Evolutionary conservation across 129 eudicot genomes (phyloP).

Genomic region (Tanacetum coccineum): DNA sequence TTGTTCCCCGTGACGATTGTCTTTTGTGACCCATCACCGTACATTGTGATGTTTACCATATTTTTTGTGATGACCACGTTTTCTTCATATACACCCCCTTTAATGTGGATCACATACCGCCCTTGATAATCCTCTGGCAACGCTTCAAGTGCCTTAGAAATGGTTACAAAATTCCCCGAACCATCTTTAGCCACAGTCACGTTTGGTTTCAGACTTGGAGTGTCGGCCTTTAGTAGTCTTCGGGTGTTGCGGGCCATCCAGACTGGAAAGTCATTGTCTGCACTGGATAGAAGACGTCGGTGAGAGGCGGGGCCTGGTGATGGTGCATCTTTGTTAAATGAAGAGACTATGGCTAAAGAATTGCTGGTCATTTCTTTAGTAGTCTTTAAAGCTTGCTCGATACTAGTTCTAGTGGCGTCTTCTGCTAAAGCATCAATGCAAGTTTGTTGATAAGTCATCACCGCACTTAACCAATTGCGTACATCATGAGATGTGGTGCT

Average conservation of each 20-base stretch:
- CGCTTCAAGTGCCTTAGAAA: slow-evolving; percentile 45
- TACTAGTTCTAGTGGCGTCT: slow-evolving; percentile 32
- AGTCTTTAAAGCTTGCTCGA: slow-evolving; percentile 36
- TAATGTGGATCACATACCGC: slow-evolving; percentile 53
- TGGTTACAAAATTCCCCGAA: slow-evolving; percentile 49
- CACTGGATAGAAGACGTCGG: slow-evolving; percentile 35
- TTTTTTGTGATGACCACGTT: slow-evolving; percentile 50
- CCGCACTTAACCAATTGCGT: slow-evolving; percentile 68
- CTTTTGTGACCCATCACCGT: slow-evolving; percentile 81
- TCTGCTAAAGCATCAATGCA: slow-evolving; percentile 72
- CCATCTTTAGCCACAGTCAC: slow-evolving; percentile 70
- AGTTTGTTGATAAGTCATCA: slow-evolving; percentile 63
- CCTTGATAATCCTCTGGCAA: slow-evolving; percentile 44
- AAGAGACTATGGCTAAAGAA: slow-evolving; percentile 56
- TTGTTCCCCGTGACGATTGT: slow-evolving; percentile 66
- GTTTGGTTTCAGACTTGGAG: slow-evolving; percentile 33
- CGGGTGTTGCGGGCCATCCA: slow-evolving; percentile 45
- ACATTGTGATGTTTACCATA: slow-evolving; percentile 67
- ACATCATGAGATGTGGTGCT: slow-evolving; percentile 27
- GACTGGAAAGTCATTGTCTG: slow-evolving; percentile 29
- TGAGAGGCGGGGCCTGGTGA: slow-evolving; percentile 2
- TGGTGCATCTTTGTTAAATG: slow-evolving; percentile 21
- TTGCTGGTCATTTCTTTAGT: slow-evolving; percentile 54
- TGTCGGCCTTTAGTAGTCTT: slow-evolving; percentile 36
- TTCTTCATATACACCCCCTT: slow-evolving; percentile 70